phyloP scores from a whole-genome alignment of 2,329 filamentous ascomycete genomes.

The Colletotrichum sp. region DNA sequence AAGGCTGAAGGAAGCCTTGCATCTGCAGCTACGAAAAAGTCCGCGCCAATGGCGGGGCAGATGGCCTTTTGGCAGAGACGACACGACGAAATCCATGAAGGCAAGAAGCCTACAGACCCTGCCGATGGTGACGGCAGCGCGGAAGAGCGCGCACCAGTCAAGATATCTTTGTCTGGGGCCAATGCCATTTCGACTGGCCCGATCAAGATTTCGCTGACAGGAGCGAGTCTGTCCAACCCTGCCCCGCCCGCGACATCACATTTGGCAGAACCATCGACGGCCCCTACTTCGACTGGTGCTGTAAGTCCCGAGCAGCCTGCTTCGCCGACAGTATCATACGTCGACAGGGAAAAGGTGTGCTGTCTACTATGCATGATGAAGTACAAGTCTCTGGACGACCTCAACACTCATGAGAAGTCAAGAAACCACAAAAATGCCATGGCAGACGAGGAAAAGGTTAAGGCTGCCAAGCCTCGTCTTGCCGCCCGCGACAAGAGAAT shows the following conservation, averaged over 20 bases:
- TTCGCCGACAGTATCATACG: slow-evolving; percentile 51
- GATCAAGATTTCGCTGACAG: slow-evolving; percentile 36
- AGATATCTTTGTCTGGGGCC: slow-evolving; percentile 22
- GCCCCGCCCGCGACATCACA: background rate
- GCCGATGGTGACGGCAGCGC: background rate
- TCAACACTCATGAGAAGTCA: slow-evolving; percentile 47
- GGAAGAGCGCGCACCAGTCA: slow-evolving; percentile 21
- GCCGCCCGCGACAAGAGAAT: slow-evolving; percentile 38
- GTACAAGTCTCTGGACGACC: slow-evolving; percentile 48
- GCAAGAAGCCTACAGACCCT: background rate
- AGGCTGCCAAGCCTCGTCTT: slow-evolving; percentile 49
- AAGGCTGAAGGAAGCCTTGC: slow-evolving; percentile 49
- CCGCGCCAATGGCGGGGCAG: slow-evolving; percentile 45
- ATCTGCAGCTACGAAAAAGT: slow-evolving; percentile 38
- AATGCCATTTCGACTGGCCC: slow-evolving; percentile 13
- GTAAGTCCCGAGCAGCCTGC: slow-evolving; percentile 12
- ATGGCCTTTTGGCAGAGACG: slow-evolving; percentile 51
- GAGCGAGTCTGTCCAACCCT: background rate
- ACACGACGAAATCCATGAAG: slow-evolving; percentile 43
- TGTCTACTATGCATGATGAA: slow-evolving; percentile 53
- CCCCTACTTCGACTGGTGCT: background rate
- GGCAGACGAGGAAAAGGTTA: slow-evolving; percentile 48
- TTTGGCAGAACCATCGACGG: slow-evolving; percentile 11
- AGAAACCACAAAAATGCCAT: slow-evolving; percentile 46
- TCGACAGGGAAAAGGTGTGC: slow-evolving; percentile 57